Evolutionary conservation across 805 yeast genomes (phyloP).

Genomic region (Ogataea siamensis): DNA sequence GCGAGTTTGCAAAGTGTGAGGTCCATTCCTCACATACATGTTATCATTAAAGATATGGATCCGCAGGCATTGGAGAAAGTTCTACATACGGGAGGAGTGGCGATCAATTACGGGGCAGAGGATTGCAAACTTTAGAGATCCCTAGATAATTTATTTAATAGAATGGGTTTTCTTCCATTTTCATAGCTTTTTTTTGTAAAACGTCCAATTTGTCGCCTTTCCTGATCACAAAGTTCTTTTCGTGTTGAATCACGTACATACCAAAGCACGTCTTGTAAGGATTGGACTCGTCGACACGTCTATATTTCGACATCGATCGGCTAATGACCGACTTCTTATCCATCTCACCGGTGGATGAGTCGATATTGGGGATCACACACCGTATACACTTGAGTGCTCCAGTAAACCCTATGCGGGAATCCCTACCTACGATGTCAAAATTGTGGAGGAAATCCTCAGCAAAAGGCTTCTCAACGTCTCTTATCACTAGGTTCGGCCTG

Average conservation of each 20-base stretch:
- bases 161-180: conserved; percentile 22
- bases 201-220: conserved; percentile 30
- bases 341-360: conserved; percentile 19
- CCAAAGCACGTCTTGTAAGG: conserved; percentile 30
- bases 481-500: conserved; percentile 30
- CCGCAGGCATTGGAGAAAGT: conserved; percentile 25
- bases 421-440: conserved; percentile 21
- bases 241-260: conserved; percentile 28
- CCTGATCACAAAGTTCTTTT: conserved; percentile 17
- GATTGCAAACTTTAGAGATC: conserved; percentile 12
- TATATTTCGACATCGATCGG: conserved; percentile 26
- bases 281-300: conserved; percentile 31
- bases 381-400: conserved; percentile 31
- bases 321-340: conserved; percentile 26
- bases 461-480: conserved; percentile 23
- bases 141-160: conserved; percentile 1
- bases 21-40: conserved; percentile 69
- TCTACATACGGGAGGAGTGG: conserved; percentile 24
- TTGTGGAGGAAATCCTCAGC: conserved; percentile 29
- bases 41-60: conserved; percentile 46
- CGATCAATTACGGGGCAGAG: conserved; percentile 11
- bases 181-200: conserved; percentile 15
- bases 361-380: conserved; percentile 31
- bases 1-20: conserved; percentile 65
- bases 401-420: conserved; percentile 18